Conservation (phyloP, 805 yeast species). For the Pichia kluyveri region DNA sequence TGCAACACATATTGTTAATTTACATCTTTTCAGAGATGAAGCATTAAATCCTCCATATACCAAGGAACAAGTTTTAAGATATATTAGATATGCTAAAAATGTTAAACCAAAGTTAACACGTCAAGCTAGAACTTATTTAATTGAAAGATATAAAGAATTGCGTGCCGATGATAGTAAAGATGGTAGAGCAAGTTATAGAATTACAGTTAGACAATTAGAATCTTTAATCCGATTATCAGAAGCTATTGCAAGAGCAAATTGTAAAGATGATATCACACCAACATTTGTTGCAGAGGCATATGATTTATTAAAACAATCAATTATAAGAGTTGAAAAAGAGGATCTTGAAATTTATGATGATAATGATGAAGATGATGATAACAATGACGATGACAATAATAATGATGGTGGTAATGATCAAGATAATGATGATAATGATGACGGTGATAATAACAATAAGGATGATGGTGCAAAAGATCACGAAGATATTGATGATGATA, state of each 20-base stretch:
- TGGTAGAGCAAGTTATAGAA: slow-evolving; percentile 79
- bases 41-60: slow-evolving; percentile 86
- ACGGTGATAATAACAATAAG: neutral
- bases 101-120: slow-evolving; percentile 83
- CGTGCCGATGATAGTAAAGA: slow-evolving; percentile 90
- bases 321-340: slow-evolving; percentile 88
- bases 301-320: slow-evolving; percentile 79
- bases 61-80: slow-evolving; percentile 80
- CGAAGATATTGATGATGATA: slow-evolving; percentile 6
- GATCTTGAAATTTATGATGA: slow-evolving; percentile 83
- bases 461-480: neutral
- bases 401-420: slow-evolving; percentile 17
- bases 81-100: slow-evolving; percentile 85
- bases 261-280: slow-evolving; percentile 80
- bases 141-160: slow-evolving; percentile 72
- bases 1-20: slow-evolving; percentile 85
- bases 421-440: slow-evolving; percentile 9
- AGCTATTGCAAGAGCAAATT: slow-evolving; percentile 95
- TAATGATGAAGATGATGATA: slow-evolving; percentile 23
- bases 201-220: slow-evolving; percentile 95
- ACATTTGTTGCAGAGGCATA: slow-evolving; percentile 89
- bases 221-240: slow-evolving; percentile 88
- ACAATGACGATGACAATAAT: slow-evolving; percentile 27
- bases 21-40: slow-evolving; percentile 84
- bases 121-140: slow-evolving; percentile 70